Evolutionary conservation across 257 asterid species (phyloP), one percentile per base, ranked within the genome.

Genomic region (Rubia yunnanensis): DNA sequence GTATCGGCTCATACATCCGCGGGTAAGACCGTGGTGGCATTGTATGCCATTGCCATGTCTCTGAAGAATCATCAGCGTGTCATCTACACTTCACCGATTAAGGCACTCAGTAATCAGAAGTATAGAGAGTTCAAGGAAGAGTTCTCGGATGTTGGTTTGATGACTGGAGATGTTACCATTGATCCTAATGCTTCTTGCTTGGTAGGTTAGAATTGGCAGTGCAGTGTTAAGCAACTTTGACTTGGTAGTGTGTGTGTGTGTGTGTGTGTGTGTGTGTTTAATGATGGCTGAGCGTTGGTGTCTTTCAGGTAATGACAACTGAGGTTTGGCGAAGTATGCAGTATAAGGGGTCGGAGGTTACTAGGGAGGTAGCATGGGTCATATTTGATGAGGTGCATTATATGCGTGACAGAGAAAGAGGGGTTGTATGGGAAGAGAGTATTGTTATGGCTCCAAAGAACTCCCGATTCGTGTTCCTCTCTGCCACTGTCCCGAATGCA

Each of bases 271-370:
- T 50, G 1, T 53, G 7, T 0, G 9, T 28, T 50, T 26, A 10
- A 27, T 5, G 54, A 22, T 48, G 41, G 63, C 68, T 76, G 64
- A 74, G 44, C 59, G 31, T 71, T 63, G 60, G 44, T 70, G 49
- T 38, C 24, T 82, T 79, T 62, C 83, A 89, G 99, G 99, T 94
- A 41, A 94, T 94, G 99, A 94, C 99, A 49, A 92, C 99, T 0
- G 99, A 94, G 82, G 86, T 94, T 72, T 90, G 97, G 99, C 88
- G 97, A 49, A 94, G 97, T 75, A 89, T 94, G 99, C 96, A 82
- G 84, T 94, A 94, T 82, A 94, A 88, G 78, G 99, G 97, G 68
- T 89, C 97, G 50, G 97, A 92, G 75, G 89, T 86, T 69, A 82
- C 74, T 10, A 78, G 95, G 76, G 97, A 94, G 84, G 99, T 94